These are phyloP conservation scores for Ploettnerulaceae sp. DNA, from an alignment of 2,329 filamentous ascomycete species.

Conservation along the genomic window DNA sequence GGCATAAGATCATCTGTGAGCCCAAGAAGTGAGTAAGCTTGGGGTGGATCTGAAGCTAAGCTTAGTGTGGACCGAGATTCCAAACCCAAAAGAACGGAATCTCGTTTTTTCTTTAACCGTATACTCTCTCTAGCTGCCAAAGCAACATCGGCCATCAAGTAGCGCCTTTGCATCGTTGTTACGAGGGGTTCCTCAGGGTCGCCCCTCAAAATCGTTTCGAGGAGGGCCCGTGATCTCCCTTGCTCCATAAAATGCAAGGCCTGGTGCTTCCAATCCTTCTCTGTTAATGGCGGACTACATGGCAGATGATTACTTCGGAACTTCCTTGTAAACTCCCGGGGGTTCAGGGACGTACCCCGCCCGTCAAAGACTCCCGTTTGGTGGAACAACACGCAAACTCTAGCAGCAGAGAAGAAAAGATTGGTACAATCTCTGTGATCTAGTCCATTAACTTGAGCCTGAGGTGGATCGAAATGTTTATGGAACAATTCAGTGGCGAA, in stretches of 20 bases:
- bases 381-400: slow-evolving; percentile 6
- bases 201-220: slow-evolving; percentile 2
- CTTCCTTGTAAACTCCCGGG: background rate
- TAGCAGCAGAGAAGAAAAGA: slow-evolving; percentile 5
- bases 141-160: slow-evolving; percentile 3
- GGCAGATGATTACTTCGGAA: background rate
- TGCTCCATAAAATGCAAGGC: slow-evolving; percentile 8
- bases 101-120: slow-evolving; percentile 2
- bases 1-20: background rate
- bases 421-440: slow-evolving; percentile 7
- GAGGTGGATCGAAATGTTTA: slow-evolving; percentile 7
- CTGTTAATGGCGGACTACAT: slow-evolving; percentile 1
- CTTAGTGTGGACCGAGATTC: background rate
- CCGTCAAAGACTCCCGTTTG: background rate
- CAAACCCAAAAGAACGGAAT: background rate
- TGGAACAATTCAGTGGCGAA: slow-evolving; percentile 8
- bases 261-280: slow-evolving; percentile 5
- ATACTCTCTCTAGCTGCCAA: slow-evolving; percentile 3
- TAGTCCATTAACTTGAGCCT: slow-evolving; percentile 5
- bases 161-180: slow-evolving; percentile 5
- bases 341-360: background rate
- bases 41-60: background rate
- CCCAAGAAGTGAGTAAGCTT: background rate
- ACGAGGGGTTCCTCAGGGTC: slow-evolving; percentile 2
- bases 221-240: slow-evolving; percentile 1